These are phyloP conservation scores for Penicillium ochrochloron DNA, from an alignment of 495 filamentous ascomycete genomes.

Conservation along the genomic window DNA sequence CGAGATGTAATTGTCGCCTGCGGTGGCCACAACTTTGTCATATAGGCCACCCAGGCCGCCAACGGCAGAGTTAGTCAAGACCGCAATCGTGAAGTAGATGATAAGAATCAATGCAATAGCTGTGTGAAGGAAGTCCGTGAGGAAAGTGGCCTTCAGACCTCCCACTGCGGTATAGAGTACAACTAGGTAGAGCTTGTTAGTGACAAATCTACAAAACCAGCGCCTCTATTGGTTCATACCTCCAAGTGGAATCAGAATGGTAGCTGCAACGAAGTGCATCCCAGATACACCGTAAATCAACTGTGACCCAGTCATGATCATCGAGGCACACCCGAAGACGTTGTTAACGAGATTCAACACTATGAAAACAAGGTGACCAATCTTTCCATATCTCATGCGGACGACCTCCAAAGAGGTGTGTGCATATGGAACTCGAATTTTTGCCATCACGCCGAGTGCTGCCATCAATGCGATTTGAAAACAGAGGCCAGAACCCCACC, in stretches of 20 bases:
- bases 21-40: constrained; percentile 40
- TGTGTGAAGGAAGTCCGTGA: constrained; percentile 47
- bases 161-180: constrained; percentile 47
- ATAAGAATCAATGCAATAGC: constrained; percentile 45
- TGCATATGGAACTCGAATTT: constrained; percentile 57
- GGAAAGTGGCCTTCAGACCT: constrained; percentile 47
- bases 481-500: constrained; percentile 47
- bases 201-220: neutral
- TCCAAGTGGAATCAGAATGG: constrained; percentile 52
- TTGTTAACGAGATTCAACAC: constrained; percentile 57
- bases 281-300: constrained; percentile 45
- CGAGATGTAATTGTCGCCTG: constrained; percentile 42
- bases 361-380: constrained; percentile 56
- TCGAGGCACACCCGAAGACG: constrained; percentile 50
- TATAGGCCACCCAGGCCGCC: constrained; percentile 43
- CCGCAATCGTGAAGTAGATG: constrained; percentile 43
- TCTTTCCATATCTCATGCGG: constrained; percentile 55
- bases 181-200: constrained; percentile 29
- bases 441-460: constrained; percentile 44
- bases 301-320: constrained; percentile 45
- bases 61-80: constrained; percentile 38
- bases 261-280: constrained; percentile 48
- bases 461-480: constrained; percentile 50
- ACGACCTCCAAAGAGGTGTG: constrained; percentile 62
- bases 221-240: constrained; percentile 23